Base-by-base conservation (phyloP, 2,329 filamentous ascomycete species). In the Trichoderma gracile region DNA sequence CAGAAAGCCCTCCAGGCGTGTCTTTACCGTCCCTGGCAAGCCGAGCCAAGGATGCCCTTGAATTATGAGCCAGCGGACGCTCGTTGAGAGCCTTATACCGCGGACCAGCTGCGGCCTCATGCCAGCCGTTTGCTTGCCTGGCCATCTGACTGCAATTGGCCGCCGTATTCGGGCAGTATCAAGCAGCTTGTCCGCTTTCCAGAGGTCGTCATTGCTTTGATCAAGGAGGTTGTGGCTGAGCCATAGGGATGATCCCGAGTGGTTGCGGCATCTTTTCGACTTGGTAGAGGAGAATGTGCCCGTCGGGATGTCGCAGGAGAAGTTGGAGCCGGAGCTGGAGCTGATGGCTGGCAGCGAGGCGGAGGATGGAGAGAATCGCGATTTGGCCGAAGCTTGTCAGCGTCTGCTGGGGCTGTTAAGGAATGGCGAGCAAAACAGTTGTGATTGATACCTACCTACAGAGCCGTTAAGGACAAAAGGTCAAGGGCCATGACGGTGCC, bases 151-250 rank as follows among this genome's bases (percentile, higher is more conserved):
- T 7, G 2, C n/a, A 65, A 65, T 17, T 65, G 64, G 64, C 64
- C 64, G 21, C 58, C 59, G 6, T 57, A 25, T 14, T 9, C 12
- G 3, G 50, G 30, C 14, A 56, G 64, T 7, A 7, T 52, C 10
- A 40, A 63, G 45, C 64, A 65, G 45, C 59, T 65, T 9, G 58
- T 58, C 12, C 50, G 64, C 14, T 65, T 65, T 25, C 64, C 64
- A 3, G 64, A 65, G 38, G 43, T 57, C 30, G 54, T 50, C 10
- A 43, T 65, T 40, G 59, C 27, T 15, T 58, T 58, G 12, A 63
- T 65, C 25, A 53, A 42, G 38, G 42, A 65, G 4, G 23, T 56
- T n/a, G 40, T 65, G 14, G 7, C n/a, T 6, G 17, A 50, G n/a
- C n/a, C 21, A 65, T 14, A 14, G 58, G 4, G 30, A 56, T 5